Evolutionary conservation across 1,139 yeast genomes (phyloP), one percentile per base, ranked within the genome.

Genomic region (Casaregolazyma lundiana): DNA sequence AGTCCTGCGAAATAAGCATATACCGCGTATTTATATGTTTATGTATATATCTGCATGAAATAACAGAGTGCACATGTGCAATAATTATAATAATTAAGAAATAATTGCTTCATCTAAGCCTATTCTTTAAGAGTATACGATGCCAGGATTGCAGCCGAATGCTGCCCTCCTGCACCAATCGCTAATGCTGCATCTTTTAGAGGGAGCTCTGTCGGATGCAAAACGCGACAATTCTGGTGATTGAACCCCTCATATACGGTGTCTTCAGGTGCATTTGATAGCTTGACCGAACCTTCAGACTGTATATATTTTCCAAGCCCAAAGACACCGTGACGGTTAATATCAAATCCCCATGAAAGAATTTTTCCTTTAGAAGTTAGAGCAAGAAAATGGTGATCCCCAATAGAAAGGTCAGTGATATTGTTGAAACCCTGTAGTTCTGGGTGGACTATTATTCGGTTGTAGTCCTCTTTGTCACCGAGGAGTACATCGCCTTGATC

Each of bases 141-240:
- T 15, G 17, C 26, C 32, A 77, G 67, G 15, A 78, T 60, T 1
- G 81, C 92, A 38, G 81, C 80, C 0, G 88, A 78, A 49, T 84
- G 94, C 94, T 92, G 84, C 1, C 95, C 95, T n/a, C 81, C 78
- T 9, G 88, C 85, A 1, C 84, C 73, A 41, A 81, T 72, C 0
- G 78, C 77, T 13, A 75, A 52, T 59, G 70, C 76, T 9, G 72
- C 68, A 0, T 78, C 79, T 1, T 61, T 61, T 4, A 53, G 51
- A 4, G 62, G 58, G 16, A 80, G 70, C 32, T 58, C 59, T 0
- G 70, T 63, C 0, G 90, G 90, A 34, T 58, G 66, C 0, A 45
- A 45, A 0, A 80, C 76, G 15, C 67, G 62, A 59, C 17, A 70
- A 54, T 4, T 59, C 53, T 2, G 64, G 66, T n/a, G 66, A 59